A percentile compares a stretch with the other conserved stretches of the same genome.
These are phyloP conservation scores for Eucalyptus sp. DNA, from an alignment of 345 rosid species.

Conservation along the genomic window DNA sequence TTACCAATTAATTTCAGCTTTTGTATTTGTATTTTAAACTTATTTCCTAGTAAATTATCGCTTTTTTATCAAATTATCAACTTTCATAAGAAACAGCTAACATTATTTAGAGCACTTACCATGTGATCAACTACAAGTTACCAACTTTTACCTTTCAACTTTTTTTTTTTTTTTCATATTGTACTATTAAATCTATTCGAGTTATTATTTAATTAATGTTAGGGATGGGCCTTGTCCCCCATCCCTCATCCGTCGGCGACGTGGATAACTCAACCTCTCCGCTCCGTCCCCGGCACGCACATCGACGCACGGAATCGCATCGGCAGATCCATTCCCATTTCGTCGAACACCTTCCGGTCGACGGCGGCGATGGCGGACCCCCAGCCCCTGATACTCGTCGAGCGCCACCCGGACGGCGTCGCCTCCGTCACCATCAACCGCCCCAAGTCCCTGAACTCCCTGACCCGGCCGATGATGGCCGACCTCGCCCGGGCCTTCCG, in stretches of 20 bases:
- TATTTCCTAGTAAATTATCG: neutral
- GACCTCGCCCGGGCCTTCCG: slow-evolving; percentile 59
- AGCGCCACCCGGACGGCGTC: slow-evolving; percentile 48
- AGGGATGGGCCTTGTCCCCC: neutral
- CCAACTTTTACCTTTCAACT: neutral
- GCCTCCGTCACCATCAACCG: slow-evolving; percentile 75
- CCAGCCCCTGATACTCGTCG: slow-evolving; percentile 42
- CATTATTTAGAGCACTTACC: neutral
- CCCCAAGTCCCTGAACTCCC: slow-evolving; percentile 80
- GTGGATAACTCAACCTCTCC: no score
- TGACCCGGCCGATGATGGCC: slow-evolving; percentile 62
- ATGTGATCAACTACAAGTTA: neutral
- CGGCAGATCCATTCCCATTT: neutral
- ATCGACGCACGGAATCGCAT: neutral
- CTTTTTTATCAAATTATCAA: neutral
- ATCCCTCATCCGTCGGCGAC: no score
- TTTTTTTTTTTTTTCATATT: neutral
- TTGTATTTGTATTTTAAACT: no score
- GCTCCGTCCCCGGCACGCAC: neutral
- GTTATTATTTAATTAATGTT: neutral
- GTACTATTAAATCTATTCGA: neutral
- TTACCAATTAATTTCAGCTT: neutral
- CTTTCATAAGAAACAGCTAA: neutral
- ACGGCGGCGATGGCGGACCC: neutral
- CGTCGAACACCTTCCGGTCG: neutral